Evolutionary conservation across 2,329 filamentous ascomycete genomes (phyloP).

Genomic region (Diaporthe batatas): DNA sequence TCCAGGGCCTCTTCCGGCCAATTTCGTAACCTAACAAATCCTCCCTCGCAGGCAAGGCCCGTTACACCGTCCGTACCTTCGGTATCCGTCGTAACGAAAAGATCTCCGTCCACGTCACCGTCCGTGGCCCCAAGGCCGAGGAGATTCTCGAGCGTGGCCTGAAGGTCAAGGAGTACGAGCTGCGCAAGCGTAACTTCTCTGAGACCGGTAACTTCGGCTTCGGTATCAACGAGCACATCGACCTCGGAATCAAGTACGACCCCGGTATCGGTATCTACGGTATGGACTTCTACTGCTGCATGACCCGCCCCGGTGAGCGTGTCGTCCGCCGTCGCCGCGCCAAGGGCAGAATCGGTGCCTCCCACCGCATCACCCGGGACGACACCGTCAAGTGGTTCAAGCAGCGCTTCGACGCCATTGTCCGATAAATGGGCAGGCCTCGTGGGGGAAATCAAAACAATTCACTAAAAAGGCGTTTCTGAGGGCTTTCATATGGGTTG

Average conservation of each 20-base stretch:
- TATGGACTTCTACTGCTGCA: constrained; percentile 99
- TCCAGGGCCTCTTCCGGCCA: not conserved
- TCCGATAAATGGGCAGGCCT: constrained; percentile 79
- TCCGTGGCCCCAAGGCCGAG: constrained; percentile 97
- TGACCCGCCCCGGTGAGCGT: constrained; percentile 99
- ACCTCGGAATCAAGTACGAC: constrained; percentile 99
- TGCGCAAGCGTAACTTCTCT: constrained; percentile 99
- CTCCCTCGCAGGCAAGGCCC: constrained; percentile 84
- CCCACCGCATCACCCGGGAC: constrained; percentile 92
- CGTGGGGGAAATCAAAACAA: constrained; percentile 42
- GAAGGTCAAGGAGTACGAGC: constrained; percentile 99
- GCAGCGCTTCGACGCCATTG: constrained; percentile 94
- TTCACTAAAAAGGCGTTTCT: constrained; percentile 47
- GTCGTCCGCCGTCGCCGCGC: constrained; percentile 94
- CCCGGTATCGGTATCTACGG: constrained; percentile 98
- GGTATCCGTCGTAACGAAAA: constrained; percentile 99
- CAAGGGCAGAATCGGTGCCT: constrained; percentile 87
- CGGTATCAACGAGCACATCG: constrained; percentile 99
- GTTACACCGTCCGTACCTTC: constrained; percentile 99
- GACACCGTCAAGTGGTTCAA: constrained; percentile 99
- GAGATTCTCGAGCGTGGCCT: constrained; percentile 99
- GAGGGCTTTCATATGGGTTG: constrained; percentile 45
- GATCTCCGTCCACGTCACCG: constrained; percentile 99
- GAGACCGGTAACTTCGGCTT: constrained; percentile 99
- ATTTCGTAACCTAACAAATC: constrained; percentile 2